Conservation (phyloP, 495 filamentous ascomycete genomes). For the Apiosordaria backusii region DNA sequence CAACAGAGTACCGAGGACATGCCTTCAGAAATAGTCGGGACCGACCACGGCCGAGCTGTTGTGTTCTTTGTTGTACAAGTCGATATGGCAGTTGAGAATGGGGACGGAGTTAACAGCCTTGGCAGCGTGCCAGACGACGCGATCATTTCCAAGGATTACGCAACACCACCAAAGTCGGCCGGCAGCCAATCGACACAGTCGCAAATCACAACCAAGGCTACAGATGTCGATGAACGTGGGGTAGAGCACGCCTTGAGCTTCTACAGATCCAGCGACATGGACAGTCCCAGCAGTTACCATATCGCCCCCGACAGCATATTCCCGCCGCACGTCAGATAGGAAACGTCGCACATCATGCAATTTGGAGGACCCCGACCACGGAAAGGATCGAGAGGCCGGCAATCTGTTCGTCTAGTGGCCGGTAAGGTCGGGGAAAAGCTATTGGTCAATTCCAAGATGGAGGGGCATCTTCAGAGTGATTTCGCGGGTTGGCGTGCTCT, state of each 20-base stretch:
- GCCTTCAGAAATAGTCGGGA: background rate
- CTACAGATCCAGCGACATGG: background rate
- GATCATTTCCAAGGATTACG: slow-evolving; percentile 12
- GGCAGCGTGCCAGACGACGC: background rate
- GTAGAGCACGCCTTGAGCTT: slow-evolving; percentile 21
- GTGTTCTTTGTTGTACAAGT: background rate
- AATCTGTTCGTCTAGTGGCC: background rate
- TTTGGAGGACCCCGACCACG: background rate
- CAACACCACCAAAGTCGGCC: slow-evolving; percentile 1
- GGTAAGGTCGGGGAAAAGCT: background rate
- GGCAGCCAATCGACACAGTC: background rate
- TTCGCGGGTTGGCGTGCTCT: slow-evolving; percentile 3
- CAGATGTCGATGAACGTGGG: slow-evolving; percentile 17
- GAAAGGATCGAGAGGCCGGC: background rate
- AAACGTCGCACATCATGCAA: slow-evolving; percentile 23
- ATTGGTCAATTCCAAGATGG: background rate
- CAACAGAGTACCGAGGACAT: background rate
- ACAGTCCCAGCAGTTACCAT: background rate
- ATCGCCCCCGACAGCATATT: background rate
- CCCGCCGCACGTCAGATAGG: slow-evolving; percentile 23
- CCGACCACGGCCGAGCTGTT: slow-evolving; percentile 2
- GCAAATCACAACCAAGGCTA: background rate
- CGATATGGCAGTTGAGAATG: background rate
- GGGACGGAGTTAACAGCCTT: slow-evolving; percentile 13
- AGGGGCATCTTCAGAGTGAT: background rate